These are phyloP conservation scores for Manihot esculenta DNA, from an alignment of 441 rosid species.

Conservation along the genomic window DNA sequence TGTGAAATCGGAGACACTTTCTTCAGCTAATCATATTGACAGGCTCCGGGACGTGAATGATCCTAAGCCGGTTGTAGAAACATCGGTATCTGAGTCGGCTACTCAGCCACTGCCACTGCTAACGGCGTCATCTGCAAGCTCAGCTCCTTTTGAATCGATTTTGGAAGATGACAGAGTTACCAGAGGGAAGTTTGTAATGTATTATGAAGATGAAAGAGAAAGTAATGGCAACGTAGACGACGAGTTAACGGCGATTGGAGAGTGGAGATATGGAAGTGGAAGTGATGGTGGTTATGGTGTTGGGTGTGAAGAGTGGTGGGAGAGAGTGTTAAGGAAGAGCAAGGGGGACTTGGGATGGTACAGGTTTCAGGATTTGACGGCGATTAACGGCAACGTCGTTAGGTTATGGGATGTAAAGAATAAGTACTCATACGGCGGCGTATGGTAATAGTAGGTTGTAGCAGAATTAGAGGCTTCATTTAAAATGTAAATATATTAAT, in stretches of 20 bases:
- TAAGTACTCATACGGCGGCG: slow-evolving; percentile 16
- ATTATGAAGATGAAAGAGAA: slow-evolving; percentile 28
- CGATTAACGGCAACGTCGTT: slow-evolving; percentile 61
- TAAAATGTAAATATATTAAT: too few species aligned
- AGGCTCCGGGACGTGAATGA: background rate
- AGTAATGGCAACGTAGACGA: slow-evolving; percentile 19
- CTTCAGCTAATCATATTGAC: slow-evolving; percentile 1
- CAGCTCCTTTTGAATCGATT: background rate
- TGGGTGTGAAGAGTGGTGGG: slow-evolving; percentile 34
- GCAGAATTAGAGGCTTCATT: too few species aligned
- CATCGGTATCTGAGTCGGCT: background rate
- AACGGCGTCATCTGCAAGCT: background rate
- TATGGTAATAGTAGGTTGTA: slow-evolving; percentile 22
- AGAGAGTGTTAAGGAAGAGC: slow-evolving; percentile 39
- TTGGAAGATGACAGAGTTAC: slow-evolving; percentile 28
- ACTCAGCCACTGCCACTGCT: background rate
- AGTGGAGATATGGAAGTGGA: slow-evolving; percentile 1
- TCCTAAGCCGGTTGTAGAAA: slow-evolving; percentile 8
- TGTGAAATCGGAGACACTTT: background rate
- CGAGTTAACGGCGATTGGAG: slow-evolving; percentile 15
- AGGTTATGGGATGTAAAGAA: slow-evolving; percentile 61
- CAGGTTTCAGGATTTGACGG: slow-evolving; percentile 47
- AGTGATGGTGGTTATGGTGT: too few species aligned
- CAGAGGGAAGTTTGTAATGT: slow-evolving; percentile 38
- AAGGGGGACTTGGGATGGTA: slow-evolving; percentile 53